Evolutionary conservation across 2,329 filamentous ascomycete genomes (phyloP).

Genomic region (Venturiaceae sp.): DNA sequence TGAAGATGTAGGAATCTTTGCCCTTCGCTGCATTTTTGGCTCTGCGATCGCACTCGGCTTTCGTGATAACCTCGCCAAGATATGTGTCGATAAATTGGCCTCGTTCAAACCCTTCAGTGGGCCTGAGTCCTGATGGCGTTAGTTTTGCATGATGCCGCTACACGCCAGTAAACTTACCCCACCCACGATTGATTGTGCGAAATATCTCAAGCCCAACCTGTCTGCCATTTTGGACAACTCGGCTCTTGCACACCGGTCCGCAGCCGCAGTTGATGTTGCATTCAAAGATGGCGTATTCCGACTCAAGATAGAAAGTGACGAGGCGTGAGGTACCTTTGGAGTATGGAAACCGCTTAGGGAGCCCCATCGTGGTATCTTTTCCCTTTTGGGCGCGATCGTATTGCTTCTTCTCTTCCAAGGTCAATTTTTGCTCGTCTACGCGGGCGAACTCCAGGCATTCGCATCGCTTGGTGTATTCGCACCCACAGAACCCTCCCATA

Average conservation of each 20-base stretch:
- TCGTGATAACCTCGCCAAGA: conserved; percentile 49
- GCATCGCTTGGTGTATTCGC: conserved; percentile 55
- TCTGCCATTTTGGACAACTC: conserved; percentile 66
- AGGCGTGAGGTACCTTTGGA: conserved; percentile 24
- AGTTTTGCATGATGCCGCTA: not conserved
- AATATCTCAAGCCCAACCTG: conserved; percentile 67
- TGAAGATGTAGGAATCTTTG: conserved; percentile 75
- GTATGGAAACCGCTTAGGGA: conserved; percentile 54
- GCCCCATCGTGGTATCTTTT: conserved; percentile 20
- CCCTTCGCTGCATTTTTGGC: conserved; percentile 47
- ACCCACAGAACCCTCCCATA: conserved; percentile 42
- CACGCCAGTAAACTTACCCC: conserved; percentile 44
- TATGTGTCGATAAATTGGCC: conserved; percentile 78
- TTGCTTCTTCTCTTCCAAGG: conserved; percentile 17
- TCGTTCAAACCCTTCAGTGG: conserved; percentile 51
- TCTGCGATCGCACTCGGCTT: conserved; percentile 52
- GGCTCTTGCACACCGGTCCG: conserved; percentile 52
- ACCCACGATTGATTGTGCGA: conserved; percentile 62
- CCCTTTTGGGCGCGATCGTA: conserved; percentile 9
- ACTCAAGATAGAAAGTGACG: conserved; percentile 32
- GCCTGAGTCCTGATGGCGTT: conserved; percentile 46
- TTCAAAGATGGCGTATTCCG: conserved; percentile 57
- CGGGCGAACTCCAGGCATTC: conserved; percentile 57
- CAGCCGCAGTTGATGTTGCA: conserved; percentile 67
- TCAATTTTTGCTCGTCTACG: conserved; percentile 30